Evolutionary conservation across 371 early-diverging fungal species (phyloP).

Genomic region (Blakeslea trispora): DNA sequence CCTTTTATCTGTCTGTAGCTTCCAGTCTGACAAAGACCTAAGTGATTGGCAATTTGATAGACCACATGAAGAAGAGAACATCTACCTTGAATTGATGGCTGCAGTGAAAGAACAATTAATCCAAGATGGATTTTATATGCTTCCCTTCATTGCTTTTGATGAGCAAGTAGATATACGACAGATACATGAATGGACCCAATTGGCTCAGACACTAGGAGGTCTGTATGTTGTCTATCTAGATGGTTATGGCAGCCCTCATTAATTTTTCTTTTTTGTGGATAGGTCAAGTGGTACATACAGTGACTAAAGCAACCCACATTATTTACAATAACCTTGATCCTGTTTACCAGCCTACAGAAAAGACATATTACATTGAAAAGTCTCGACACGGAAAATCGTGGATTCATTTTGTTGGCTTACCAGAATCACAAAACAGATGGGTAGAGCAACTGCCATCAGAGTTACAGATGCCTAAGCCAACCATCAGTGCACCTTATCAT

Average conservation of each 20-base stretch:
- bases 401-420: slow-evolving; percentile 74
- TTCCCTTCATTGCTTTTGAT: slow-evolving; percentile 52
- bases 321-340: slow-evolving; percentile 33
- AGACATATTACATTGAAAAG: slow-evolving; percentile 33
- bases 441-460: slow-evolving; percentile 39
- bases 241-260: too few relatives aligned
- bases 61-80: slow-evolving; percentile 39
- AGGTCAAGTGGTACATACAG: slow-evolving; percentile 44
- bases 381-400: slow-evolving; percentile 48
- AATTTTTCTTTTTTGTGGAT: too few relatives aligned
- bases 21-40: slow-evolving; percentile 50
- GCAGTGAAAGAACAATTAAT: slow-evolving; percentile 45
- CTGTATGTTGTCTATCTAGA: slow-evolving; percentile 17
- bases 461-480: slow-evolving; percentile 27
- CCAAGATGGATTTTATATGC: slow-evolving; percentile 37
- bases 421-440: slow-evolving; percentile 75
- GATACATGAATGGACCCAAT: slow-evolving; percentile 34
- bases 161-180: slow-evolving; percentile 34
- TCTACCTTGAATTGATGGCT: slow-evolving; percentile 46
- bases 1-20: slow-evolving; percentile 55
- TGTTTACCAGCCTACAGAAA: slow-evolving; percentile 29
- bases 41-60: slow-evolving; percentile 62
- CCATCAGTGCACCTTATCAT: slow-evolving; percentile 53
- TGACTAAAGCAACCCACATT: slow-evolving; percentile 62
- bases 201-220: slow-evolving; percentile 55